These are phyloP conservation scores for Amphibolis antarctica DNA, from an alignment of 106 monocot species.

Conservation along the genomic window DNA sequence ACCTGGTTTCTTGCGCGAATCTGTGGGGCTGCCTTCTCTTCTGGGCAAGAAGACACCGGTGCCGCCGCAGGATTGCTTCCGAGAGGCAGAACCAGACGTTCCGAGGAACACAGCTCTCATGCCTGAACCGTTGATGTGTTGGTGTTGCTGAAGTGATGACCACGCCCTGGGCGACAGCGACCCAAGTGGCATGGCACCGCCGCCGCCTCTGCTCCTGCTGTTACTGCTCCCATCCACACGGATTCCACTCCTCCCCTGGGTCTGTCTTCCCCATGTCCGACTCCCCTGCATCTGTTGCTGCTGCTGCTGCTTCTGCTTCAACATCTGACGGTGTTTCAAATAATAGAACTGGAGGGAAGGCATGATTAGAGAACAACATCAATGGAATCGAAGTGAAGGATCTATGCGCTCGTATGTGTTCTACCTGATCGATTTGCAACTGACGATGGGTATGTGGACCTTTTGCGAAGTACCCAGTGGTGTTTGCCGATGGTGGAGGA, in stretches of 20 bases:
- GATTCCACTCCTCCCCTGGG: not conserved
- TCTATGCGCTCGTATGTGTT: no score
- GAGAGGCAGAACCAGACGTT: slow-evolving; percentile 11
- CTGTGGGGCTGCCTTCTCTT: slow-evolving; percentile 13
- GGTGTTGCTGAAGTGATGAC: slow-evolving; percentile 19
- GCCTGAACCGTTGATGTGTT: slow-evolving; percentile 9
- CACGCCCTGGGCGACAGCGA: slow-evolving; percentile 5
- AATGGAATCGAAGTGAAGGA: no score
- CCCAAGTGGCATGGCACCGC: not conserved
- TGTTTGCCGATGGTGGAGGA: no score
- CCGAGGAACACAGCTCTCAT: slow-evolving; percentile 52
- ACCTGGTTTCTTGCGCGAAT: slow-evolving; percentile 48
- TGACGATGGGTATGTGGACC: slow-evolving; percentile 19
- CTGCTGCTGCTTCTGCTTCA: slow-evolving; percentile 9
- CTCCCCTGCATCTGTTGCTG: not conserved
- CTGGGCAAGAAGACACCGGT: slow-evolving; percentile 75
- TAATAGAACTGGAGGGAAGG: slow-evolving; percentile 52
- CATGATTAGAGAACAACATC: not conserved
- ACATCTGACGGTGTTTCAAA: slow-evolving; percentile 35
- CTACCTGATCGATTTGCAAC: slow-evolving; percentile 38
- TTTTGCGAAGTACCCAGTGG: not conserved
- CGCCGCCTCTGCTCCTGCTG: no score
- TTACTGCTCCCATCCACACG: not conserved
- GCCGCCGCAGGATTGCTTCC: slow-evolving; percentile 35
- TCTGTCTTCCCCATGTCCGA: slow-evolving; percentile 17